Conservation (phyloP, 2,329 filamentous ascomycete genomes). For the Dactylellina haptotyla region DNA sequence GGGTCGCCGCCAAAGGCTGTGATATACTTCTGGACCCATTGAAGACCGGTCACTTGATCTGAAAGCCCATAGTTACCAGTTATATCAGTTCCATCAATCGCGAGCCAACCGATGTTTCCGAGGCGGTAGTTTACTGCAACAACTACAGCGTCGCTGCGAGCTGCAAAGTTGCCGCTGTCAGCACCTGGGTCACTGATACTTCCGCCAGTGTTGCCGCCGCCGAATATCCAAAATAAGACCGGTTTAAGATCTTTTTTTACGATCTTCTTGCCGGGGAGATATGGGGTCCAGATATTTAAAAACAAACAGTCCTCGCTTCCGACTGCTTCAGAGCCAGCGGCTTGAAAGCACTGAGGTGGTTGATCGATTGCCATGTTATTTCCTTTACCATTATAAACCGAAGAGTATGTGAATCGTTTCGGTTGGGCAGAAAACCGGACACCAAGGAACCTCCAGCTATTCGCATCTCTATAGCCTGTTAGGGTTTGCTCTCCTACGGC, state of each 20-base stretch:
- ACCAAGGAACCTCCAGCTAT: slow-evolving; percentile 67
- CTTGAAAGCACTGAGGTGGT: slow-evolving; percentile 63
- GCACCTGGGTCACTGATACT: slow-evolving; percentile 61
- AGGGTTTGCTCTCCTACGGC: slow-evolving; percentile 62
- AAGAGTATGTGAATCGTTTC: slow-evolving; percentile 64
- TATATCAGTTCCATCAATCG: slow-evolving; percentile 60
- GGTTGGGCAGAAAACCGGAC: slow-evolving; percentile 65
- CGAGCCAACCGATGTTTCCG: slow-evolving; percentile 29
- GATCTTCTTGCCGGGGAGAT: slow-evolving; percentile 16
- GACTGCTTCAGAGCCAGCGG: slow-evolving; percentile 59
- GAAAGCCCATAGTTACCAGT: slow-evolving; percentile 66
- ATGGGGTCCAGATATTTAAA: slow-evolving; percentile 62
- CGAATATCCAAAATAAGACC: slow-evolving; percentile 65
- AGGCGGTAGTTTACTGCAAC: slow-evolving; percentile 63
- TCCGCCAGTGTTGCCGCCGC: slow-evolving; percentile 63
- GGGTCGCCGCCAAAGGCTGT: slow-evolving; percentile 82
- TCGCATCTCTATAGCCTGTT: slow-evolving; percentile 62
- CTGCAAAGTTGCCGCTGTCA: slow-evolving; percentile 64
- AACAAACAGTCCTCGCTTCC: slow-evolving; percentile 65
- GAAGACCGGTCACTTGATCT: slow-evolving; percentile 66
- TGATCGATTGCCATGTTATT: slow-evolving; percentile 60
- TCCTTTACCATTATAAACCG: slow-evolving; percentile 61
- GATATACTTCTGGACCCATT: slow-evolving; percentile 74
- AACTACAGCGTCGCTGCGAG: slow-evolving; percentile 64
- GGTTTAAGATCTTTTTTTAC: slow-evolving; percentile 61